Base-by-base conservation (phyloP, 176 grass and related monocot genomes). In the Eleusine indica region DNA sequence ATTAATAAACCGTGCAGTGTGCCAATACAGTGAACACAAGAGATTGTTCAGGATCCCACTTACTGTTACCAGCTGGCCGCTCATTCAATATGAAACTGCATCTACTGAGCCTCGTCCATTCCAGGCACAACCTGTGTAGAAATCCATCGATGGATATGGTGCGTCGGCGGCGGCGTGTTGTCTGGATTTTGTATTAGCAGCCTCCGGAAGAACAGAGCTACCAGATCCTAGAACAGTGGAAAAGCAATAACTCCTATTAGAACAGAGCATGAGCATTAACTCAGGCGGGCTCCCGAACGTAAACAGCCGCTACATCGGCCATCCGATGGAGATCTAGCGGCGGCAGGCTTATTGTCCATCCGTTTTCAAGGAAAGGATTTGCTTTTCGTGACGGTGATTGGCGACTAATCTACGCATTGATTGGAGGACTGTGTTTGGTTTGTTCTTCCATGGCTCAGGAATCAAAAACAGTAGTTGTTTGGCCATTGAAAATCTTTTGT, bases 121-220 rank as follows among this genome's bases (percentile, higher is more conserved):
- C 35, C 1, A 16, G 0, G 17, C 10, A 12, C 64, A 19, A 65
- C 68, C 41, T 60, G 57, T 38, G 57, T 74, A 49, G 58, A 66
- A 83, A 44, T 17, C 16, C 22, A 35, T 63, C 14, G 15, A 47
- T 46, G n/a, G 74, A 76, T 41, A 47, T 47, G 44, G 44, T 43
- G 44, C 12, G 38, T 6, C 18, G 38, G 13, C 54, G 81, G 14
- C 70, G 61, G 44, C 81, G 71, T 75, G 14, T 28, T 39, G 44
- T 7, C 18, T 29, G 10, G 37, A 3, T 16, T 19, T 6, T 38
- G 6, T 13, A 3, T 71, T 38, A 74, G 81, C 82, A 75, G 82
- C 1, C 82, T 66, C 81, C 44, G 19, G 81, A 83, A 83, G 80
- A 71, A 68, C 18, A 80, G 11, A 39, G 46, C 54, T n/a, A 21